These are phyloP conservation scores for Linanthus parryae DNA, from an alignment of 148 eudicot genomes.

Conservation along the genomic window DNA sequence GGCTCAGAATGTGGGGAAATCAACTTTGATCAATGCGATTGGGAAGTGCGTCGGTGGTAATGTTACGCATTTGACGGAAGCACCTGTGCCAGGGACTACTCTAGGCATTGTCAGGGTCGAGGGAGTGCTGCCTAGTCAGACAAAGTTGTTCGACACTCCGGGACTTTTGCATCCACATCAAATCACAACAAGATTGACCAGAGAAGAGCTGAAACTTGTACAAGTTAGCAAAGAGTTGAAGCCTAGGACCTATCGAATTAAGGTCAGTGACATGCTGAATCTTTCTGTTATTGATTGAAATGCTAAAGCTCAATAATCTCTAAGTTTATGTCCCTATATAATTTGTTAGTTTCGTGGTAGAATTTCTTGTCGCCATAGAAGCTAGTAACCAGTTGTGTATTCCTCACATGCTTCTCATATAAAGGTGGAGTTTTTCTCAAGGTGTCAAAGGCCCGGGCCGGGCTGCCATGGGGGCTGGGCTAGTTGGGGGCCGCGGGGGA, in stretches of 20 bases:
- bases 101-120: conserved; percentile 84
- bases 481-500: too few species aligned
- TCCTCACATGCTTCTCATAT: too few species aligned
- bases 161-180: conserved; percentile 91
- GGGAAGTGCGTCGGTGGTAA: conserved; percentile 60
- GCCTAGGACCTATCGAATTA: conserved; percentile 91
- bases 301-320: too few species aligned
- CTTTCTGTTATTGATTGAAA: conserved; percentile 1
- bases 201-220: conserved; percentile 84
- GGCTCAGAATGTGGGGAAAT: conserved; percentile 96
- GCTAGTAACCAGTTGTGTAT: too few species aligned
- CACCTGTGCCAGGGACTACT: conserved; percentile 94
- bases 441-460: too few species aligned
- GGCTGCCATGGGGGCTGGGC: too few species aligned
- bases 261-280: conserved; percentile 36
- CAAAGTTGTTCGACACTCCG: conserved; percentile 91
- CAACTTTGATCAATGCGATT: conserved; percentile 84
- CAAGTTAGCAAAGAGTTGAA: conserved; percentile 77
- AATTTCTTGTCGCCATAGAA: too few species aligned
- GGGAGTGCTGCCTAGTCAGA: conserved; percentile 73
- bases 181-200: conserved; percentile 67
- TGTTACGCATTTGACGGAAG: conserved; percentile 67
- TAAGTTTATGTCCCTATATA: too few species aligned
- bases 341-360: too few species aligned
- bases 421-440: too few species aligned